phyloP scores from a whole-genome alignment of 495 filamentous ascomycete genomes.

The Acidiella bohemica region DNA sequence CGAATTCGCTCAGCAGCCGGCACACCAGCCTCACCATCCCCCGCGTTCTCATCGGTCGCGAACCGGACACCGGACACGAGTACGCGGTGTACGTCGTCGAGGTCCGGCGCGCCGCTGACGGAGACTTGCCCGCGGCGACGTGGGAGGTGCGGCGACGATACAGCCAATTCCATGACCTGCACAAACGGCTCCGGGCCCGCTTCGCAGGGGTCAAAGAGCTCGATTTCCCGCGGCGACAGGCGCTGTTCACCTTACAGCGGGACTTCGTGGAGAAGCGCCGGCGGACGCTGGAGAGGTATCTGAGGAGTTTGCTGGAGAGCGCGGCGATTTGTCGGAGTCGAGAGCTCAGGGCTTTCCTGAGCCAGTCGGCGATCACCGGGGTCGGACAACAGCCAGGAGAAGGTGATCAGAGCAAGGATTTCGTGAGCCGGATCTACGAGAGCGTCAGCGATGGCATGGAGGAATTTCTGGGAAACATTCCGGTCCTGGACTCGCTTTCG shows the following conservation, averaged over 20 bases:
- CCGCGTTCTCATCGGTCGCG: constrained; percentile 78
- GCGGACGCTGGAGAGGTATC: constrained; percentile 67
- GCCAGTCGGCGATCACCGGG: constrained; percentile 59
- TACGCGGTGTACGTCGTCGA: constrained; percentile 90
- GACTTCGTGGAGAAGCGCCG: constrained; percentile 89
- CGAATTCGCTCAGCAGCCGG: constrained; percentile 91
- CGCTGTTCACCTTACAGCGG: constrained; percentile 91
- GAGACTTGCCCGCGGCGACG: constrained; percentile 33
- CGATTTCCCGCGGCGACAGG: constrained; percentile 79
- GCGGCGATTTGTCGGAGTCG: constrained; percentile 90
- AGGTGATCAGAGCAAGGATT: constrained; percentile 66
- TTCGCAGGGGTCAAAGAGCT: constrained; percentile 79
- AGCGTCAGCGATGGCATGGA: constrained; percentile 97
- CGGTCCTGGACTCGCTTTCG: constrained; percentile 87
- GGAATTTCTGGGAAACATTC: constrained; percentile 89
- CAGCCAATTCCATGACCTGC: constrained; percentile 92
- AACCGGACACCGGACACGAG: constrained; percentile 86
- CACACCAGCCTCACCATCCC: constrained; percentile 81
- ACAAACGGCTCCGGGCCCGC: constrained; percentile 69
- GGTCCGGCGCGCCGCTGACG: constrained; percentile 76
- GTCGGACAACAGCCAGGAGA: constrained; percentile 32
- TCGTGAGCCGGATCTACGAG: constrained; percentile 88
- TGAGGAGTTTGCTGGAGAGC: constrained; percentile 67
- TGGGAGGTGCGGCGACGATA: constrained; percentile 44
- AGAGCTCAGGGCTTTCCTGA: constrained; percentile 86